Percentiles rank a stretch among this genome's conserved stretches.
These are phyloP conservation scores for Fusarium chuoi DNA, from an alignment of 2,329 filamentous ascomycete genomes.

Conservation along the genomic window DNA sequence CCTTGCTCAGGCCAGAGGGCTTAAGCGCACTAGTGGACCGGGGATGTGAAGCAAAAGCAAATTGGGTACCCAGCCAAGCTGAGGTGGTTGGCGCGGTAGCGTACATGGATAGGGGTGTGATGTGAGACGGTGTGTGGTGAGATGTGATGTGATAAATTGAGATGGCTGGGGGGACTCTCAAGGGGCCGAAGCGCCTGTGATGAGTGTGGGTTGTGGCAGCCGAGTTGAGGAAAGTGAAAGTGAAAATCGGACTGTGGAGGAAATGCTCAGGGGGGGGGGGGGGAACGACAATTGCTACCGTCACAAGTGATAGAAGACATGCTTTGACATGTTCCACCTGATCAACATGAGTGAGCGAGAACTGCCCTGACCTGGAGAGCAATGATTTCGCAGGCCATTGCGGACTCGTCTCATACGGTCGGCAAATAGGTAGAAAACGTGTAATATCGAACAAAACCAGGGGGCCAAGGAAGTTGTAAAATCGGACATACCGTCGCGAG, in stretches of 20 bases:
- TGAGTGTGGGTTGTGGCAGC: conserved; percentile 37
- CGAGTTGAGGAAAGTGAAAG: conserved; percentile 25
- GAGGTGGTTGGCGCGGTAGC: conserved; percentile 33
- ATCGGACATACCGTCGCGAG: conserved; percentile 59
- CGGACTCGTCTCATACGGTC: neutral
- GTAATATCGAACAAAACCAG: neutral
- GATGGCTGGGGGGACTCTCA: conserved; percentile 36
- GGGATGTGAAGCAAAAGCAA: conserved; percentile 39
- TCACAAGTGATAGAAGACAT: conserved; percentile 4
- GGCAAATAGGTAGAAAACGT: neutral
- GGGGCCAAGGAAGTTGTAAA: conserved; percentile 18
- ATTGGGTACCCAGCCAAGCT: conserved; percentile 41
- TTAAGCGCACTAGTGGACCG: conserved; percentile 31
- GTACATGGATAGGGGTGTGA: conserved; percentile 31
- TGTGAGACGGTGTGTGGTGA: conserved; percentile 24
- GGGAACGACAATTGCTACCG: conserved; percentile 24
- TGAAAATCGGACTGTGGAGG: conserved; percentile 4
- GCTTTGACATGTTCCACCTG: conserved; percentile 14
- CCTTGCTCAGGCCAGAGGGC: conserved; percentile 42
- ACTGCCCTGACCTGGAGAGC: neutral
- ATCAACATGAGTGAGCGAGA: conserved; percentile 13
- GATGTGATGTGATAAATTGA: conserved; percentile 30
- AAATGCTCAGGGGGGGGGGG: conserved; percentile 33
- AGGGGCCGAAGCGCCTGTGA: conserved; percentile 37
- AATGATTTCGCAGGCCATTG: neutral